Base-by-base conservation (phyloP, 129 eudicot species). In the Helichrysum umbraculigerum region DNA sequence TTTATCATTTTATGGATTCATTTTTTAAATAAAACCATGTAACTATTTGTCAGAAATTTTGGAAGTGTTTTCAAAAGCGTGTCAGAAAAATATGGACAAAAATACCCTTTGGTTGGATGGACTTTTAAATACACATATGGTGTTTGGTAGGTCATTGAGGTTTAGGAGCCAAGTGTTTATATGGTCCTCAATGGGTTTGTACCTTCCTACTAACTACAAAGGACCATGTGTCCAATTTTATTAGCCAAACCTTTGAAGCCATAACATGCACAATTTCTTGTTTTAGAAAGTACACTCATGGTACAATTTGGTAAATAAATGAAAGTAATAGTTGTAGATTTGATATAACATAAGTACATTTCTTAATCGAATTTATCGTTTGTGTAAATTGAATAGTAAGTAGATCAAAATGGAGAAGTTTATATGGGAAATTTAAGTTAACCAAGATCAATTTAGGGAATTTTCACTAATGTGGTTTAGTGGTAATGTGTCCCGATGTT, bases 111-210 rank as follows among this genome's bases (percentile, higher is more conserved):
- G 58, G 71, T 61, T 77, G 65, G 76, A 78, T 79, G 61, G 83
- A 65, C 82, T 51, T 71, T 72, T 63, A 61, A 61, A 21, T 9
- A 41, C 72, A 50, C 77, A 71, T 35, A 64, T 72, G 60, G 73
- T 72, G 64, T 78, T 30, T 63, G 68, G 79, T 79, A 80, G 83
- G 83, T 73, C 79, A 73, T 56, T 15, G 63, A 66, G 70, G 70
- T 47, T 66, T 80, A 62, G 56, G 83, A 56, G 57, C 83, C 83
- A 80, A 66, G 73, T 73, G 61, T 80, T 66, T 39, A 34, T 66
- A 73, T 80, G 79, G 83, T 80, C 79, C 79, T 73, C 70, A 56
- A 66, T 73, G 68, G 58, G 70, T 44, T 80, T 57, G 83, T 73
- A 80, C 74, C 83, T 73, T 79, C 71, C 41, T 70, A 79, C 60